These are phyloP conservation scores for Mycocentrospora acerina DNA, from an alignment of 2,329 filamentous ascomycete genomes.

Conservation along the genomic window DNA sequence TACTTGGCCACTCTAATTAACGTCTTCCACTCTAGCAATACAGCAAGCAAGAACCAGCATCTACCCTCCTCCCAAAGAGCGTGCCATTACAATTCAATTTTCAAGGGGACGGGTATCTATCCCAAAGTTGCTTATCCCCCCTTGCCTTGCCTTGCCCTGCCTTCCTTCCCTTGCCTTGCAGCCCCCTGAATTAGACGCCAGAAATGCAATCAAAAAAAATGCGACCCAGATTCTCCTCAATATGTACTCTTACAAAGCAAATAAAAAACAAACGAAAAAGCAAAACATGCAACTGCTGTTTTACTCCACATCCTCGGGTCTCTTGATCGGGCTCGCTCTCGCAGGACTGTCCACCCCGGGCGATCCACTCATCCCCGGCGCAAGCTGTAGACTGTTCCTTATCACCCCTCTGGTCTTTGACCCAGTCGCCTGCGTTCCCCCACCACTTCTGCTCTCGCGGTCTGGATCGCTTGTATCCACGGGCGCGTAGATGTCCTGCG, in stretches of 20 bases:
- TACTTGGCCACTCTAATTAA: too few relatives aligned
- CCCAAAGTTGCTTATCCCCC: too few relatives aligned
- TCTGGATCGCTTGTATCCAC: slow-evolving; percentile 37
- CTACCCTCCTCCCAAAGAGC: too few relatives aligned
- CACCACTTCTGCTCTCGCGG: slow-evolving; percentile 16
- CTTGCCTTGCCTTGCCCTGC: too few relatives aligned
- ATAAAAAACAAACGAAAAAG: not conserved
- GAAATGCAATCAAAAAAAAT: slow-evolving; percentile 16
- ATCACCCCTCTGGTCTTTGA: slow-evolving; percentile 34
- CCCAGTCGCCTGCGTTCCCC: slow-evolving; percentile 16
- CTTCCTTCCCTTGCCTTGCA: too few relatives aligned
- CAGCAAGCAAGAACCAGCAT: too few relatives aligned
- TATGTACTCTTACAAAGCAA: slow-evolving; percentile 5
- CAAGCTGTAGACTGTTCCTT: slow-evolving; percentile 41
- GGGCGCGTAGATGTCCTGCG: slow-evolving; percentile 42
- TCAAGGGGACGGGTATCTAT: too few relatives aligned
- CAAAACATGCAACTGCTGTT: not conserved
- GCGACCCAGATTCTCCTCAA: slow-evolving; percentile 3
- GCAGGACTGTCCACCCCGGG: slow-evolving; percentile 27
- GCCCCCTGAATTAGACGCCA: slow-evolving; percentile 7
- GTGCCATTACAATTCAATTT: too few relatives aligned
- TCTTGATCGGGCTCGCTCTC: slow-evolving; percentile 46
- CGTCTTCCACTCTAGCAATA: too few relatives aligned
- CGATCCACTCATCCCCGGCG: slow-evolving; percentile 22
- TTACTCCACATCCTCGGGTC: slow-evolving; percentile 49